These are phyloP conservation scores for Meyerozyma elateridarum DNA, from an alignment of 1,139 yeast genomes.

Conservation along the genomic window DNA sequence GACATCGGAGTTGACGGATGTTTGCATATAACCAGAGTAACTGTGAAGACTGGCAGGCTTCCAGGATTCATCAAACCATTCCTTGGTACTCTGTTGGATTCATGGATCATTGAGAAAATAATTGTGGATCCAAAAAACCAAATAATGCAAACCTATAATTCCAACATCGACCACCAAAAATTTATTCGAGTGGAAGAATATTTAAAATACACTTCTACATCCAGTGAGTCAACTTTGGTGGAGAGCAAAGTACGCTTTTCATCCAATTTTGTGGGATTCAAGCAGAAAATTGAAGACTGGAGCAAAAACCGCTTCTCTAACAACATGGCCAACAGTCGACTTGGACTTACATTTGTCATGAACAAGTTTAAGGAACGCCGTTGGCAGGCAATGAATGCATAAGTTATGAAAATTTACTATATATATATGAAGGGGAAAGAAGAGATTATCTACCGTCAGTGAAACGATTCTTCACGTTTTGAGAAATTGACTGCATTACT, in stretches of 20 bases:
- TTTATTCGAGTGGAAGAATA: conserved; percentile 78
- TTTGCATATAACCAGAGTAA: conserved; percentile 67
- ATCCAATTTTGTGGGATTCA: conserved; percentile 67
- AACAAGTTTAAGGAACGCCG: conserved; percentile 31
- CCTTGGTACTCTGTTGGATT: conserved; percentile 64
- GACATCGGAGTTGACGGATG: conserved; percentile 59
- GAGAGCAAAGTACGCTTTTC: conserved; percentile 61
- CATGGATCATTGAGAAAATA: conserved; percentile 83
- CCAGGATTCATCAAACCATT: conserved; percentile 80
- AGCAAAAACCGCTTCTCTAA: conserved; percentile 65
- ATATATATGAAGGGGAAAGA: too few relatives aligned
- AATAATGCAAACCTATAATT: conserved; percentile 65
- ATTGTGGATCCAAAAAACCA: conserved; percentile 60
- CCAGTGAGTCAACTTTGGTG: conserved; percentile 31
- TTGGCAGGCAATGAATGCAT: too few relatives aligned
- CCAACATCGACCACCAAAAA: conserved; percentile 81
- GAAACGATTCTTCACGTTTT: too few relatives aligned
- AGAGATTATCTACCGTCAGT: too few relatives aligned
- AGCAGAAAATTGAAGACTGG: conserved; percentile 78
- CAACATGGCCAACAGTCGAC: conserved; percentile 61
- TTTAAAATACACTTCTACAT: conserved; percentile 42
- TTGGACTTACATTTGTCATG: conserved; percentile 80
- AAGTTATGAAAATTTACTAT: too few relatives aligned
- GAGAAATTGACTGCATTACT: too few relatives aligned
- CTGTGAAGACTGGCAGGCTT: conserved; percentile 74